Conservation (phyloP, 768 basidiomycete genomes). For the Tulasnella sp. region DNA sequence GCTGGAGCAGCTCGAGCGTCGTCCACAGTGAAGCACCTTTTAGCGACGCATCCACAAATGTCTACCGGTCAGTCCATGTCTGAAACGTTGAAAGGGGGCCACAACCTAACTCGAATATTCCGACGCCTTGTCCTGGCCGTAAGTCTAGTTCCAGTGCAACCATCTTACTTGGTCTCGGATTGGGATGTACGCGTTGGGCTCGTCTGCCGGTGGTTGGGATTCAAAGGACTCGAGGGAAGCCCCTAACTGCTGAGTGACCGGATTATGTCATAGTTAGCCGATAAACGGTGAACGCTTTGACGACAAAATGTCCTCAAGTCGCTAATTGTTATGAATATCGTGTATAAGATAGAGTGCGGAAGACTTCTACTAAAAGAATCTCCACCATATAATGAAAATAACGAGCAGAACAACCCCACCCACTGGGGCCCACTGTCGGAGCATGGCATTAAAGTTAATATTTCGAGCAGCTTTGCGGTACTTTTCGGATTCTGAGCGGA, state of each 20-base stretch:
- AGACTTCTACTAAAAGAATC: slow-evolving; percentile 27
- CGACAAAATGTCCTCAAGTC: too few relatives aligned
- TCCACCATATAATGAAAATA: slow-evolving; percentile 55
- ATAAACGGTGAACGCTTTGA: too few relatives aligned
- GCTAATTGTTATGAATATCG: too few relatives aligned
- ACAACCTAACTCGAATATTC: slow-evolving; percentile 63
- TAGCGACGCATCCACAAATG: slow-evolving; percentile 3
- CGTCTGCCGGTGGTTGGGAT: too few relatives aligned
- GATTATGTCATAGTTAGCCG: too few relatives aligned
- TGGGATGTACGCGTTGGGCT: too few relatives aligned
- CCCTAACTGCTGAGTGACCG: too few relatives aligned
- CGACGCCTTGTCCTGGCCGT: slow-evolving; percentile 60
- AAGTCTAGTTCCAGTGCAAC: slow-evolving; percentile 53
- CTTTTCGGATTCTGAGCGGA: slow-evolving; percentile 93
- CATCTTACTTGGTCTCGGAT: too few relatives aligned
- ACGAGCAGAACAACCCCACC: slow-evolving; percentile 50
- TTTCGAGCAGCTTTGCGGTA: slow-evolving; percentile 92
- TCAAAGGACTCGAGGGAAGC: too few relatives aligned
- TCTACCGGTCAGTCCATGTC: background rate
- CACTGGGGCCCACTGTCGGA: slow-evolving; percentile 91
- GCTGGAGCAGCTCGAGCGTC: slow-evolving; percentile 53
- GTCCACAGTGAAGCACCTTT: slow-evolving; percentile 70
- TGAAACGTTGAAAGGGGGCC: background rate
- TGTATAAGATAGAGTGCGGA: background rate
- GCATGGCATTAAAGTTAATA: slow-evolving; percentile 85